Evolutionary conservation across 164 flowering plant species (phyloP).

Genomic region (Buxus sempervirens): DNA sequence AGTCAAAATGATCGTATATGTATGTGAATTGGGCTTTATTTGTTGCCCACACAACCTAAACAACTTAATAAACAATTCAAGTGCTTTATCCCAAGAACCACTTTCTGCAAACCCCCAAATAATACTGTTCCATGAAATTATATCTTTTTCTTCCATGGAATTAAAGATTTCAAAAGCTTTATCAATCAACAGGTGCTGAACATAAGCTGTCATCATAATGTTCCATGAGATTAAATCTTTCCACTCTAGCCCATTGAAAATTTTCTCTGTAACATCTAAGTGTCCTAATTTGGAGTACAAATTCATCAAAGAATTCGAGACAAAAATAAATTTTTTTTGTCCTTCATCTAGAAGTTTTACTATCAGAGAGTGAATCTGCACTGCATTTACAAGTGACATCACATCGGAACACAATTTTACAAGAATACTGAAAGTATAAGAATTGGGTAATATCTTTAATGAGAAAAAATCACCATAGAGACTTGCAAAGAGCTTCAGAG

Average conservation of each 20-base stretch:
- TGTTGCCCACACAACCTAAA: conserved; percentile 6
- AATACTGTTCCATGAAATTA: conserved; percentile 29
- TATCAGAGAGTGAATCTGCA: conserved; percentile 23
- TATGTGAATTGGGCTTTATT: conserved; percentile 16
- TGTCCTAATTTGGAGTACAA: conserved; percentile 24
- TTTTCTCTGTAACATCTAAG: conserved; percentile 23
- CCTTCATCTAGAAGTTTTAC: conserved; percentile 19
- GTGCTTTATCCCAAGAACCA: conserved; percentile 23
- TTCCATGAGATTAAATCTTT: conserved; percentile 32
- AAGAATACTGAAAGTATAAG: conserved; percentile 25
- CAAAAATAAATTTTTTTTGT: conserved; percentile 9
- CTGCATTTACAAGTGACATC: conserved; percentile 16
- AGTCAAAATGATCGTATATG: conserved; percentile 20
- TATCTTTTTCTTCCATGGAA: conserved; percentile 23
- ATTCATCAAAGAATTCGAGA: conserved; percentile 26
- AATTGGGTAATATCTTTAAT: conserved; percentile 21
- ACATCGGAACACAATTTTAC: conserved; percentile 19
- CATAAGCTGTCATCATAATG: conserved; percentile 23
- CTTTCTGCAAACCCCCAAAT: conserved; percentile 25
- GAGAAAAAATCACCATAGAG: conserved; percentile 17
- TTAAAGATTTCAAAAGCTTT: conserved; percentile 21
- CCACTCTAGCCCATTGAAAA: conserved; percentile 22
- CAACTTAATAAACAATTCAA: conserved; percentile 15
- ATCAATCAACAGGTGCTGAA: conserved; percentile 17
- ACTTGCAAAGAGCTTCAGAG: conserved; percentile 18